phyloP scores from a whole-genome alignment of 441 rosid species.

The Pelargonium cotyledonis region DNA sequence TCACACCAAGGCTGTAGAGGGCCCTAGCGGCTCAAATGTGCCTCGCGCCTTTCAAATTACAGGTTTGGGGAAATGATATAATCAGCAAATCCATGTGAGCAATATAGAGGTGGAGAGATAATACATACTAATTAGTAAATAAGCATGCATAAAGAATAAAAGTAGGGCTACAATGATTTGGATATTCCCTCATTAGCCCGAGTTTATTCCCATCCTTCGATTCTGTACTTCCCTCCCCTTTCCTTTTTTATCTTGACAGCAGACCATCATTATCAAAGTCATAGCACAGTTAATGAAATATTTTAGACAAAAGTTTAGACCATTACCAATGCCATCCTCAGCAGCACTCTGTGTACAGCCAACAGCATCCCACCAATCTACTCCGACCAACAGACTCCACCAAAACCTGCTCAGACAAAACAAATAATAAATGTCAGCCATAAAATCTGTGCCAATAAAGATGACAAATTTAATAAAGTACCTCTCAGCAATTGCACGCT shows the following conservation, averaged over 20 bases:
- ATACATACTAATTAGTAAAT: background rate
- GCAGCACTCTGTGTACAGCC: slow-evolving; percentile 99
- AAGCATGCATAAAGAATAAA: background rate
- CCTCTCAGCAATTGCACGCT: slow-evolving; percentile 99
- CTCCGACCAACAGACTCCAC: slow-evolving; percentile 99
- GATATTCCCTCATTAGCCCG: background rate
- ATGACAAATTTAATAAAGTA: slow-evolving; percentile 20
- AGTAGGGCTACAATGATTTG: background rate
- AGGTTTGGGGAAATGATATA: background rate
- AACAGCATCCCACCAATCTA: slow-evolving; percentile 99
- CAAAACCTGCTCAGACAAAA: slow-evolving; percentile 66
- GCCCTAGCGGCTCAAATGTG: no score
- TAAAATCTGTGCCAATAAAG: background rate
- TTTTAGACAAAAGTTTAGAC: background rate
- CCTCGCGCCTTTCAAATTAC: no score
- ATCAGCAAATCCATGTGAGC: background rate
- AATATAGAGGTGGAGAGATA: background rate
- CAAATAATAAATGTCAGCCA: slow-evolving; percentile 11
- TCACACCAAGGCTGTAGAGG: no score
- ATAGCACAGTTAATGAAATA: background rate
- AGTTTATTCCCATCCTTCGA: no score
- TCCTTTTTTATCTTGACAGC: no score
- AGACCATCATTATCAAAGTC: no score
- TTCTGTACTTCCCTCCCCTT: no score
- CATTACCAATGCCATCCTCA: slow-evolving; percentile 87